A percentile compares a stretch with the other conserved stretches of the same genome.
Conservation (phyloP, 768 basidiomycete species). For the Candolleomyces aberdarensis region DNA sequence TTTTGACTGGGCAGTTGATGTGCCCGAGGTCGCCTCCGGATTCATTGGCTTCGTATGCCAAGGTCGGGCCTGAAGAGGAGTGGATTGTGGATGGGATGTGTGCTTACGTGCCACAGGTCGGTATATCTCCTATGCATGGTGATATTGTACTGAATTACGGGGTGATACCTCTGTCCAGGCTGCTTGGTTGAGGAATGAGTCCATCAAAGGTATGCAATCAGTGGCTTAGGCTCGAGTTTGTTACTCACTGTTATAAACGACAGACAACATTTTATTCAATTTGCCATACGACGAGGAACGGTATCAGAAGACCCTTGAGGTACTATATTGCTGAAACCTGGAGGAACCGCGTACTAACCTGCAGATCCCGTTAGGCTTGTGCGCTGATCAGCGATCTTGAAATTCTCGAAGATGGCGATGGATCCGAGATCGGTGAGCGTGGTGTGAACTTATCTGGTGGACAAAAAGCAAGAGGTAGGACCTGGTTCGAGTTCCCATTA, state of each 20-base stretch:
- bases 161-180: not conserved
- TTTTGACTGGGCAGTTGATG: slow-evolving; percentile 74
- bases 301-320: slow-evolving; percentile 76
- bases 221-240: not conserved
- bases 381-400: slow-evolving; percentile 73
- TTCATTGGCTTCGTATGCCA: slow-evolving; percentile 59
- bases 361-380: slow-evolving; percentile 33
- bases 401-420: slow-evolving; percentile 85
- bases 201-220: slow-evolving; percentile 43
- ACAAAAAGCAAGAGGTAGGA: slow-evolving; percentile 62
- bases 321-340: slow-evolving; percentile 13
- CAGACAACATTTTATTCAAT: slow-evolving; percentile 74
- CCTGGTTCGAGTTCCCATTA: slow-evolving; percentile 31
- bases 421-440: slow-evolving; percentile 84
- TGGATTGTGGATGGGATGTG: slow-evolving; percentile 81
- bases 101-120: slow-evolving; percentile 82
- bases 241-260: not conserved
- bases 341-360: no score
- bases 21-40: slow-evolving; percentile 87
- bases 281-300: slow-evolving; percentile 77
- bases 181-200: slow-evolving; percentile 67
- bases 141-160: not conserved
- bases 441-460: slow-evolving; percentile 65
- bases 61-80: slow-evolving; percentile 43
- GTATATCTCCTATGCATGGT: slow-evolving; percentile 5